Evolutionary conservation across 305 asterid genomes (phyloP).

Genomic region (Fraxinus platypoda): DNA sequence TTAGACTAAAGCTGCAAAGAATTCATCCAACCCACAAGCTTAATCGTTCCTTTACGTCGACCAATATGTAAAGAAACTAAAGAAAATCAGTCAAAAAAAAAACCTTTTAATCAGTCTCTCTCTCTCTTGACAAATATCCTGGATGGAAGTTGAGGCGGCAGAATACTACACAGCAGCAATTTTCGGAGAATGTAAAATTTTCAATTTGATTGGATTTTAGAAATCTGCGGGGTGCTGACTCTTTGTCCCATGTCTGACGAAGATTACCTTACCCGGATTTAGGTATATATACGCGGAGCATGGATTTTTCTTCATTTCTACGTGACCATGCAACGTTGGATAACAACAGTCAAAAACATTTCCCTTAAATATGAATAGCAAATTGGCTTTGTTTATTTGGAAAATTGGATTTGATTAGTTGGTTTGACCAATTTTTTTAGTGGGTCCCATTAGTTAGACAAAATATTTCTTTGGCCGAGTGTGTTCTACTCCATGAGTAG

Average conservation of each 20-base stretch:
- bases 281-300: background rate
- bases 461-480: no score
- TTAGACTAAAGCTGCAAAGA: conserved; percentile 25
- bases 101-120: background rate
- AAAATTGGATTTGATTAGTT: no score
- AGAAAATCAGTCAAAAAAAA: background rate
- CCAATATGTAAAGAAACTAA: background rate
- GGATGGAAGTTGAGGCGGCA: background rate
- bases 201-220: background rate
- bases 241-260: background rate
- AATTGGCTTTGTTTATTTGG: background rate
- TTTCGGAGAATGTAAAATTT: background rate
- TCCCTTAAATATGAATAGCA: background rate
- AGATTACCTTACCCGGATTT: background rate
- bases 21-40: background rate
- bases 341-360: background rate
- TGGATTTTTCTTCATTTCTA: background rate
- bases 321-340: background rate
- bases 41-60: background rate
- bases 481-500: no score
- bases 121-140: background rate
- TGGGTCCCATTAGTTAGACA: no score
- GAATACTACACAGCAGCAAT: background rate
- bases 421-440: no score
- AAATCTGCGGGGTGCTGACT: background rate